Evolutionary conservation across 2,329 filamentous ascomycete genomes (phyloP).

Genomic region (Chrysoporthe cubensis): DNA sequence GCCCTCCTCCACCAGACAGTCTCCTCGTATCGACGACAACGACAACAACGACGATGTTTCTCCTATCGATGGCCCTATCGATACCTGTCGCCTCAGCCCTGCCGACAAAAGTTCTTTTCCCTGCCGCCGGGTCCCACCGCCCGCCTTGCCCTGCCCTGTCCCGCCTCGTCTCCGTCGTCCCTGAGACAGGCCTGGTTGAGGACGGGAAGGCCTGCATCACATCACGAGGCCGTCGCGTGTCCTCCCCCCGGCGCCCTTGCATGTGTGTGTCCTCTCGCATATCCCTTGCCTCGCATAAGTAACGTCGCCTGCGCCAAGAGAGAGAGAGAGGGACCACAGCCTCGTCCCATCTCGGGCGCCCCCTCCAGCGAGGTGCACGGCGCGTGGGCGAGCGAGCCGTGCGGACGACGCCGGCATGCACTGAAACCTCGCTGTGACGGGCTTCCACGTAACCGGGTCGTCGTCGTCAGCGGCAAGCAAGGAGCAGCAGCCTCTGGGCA

Average conservation of each 20-base stretch:
- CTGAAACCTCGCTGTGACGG: slow-evolving; percentile 3
- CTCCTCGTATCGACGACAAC: too few relatives aligned
- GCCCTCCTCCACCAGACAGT: too few relatives aligned
- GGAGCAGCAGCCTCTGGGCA: too few relatives aligned
- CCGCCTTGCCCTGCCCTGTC: not conserved
- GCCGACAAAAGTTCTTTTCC: too few relatives aligned
- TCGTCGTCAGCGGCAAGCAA: not conserved
- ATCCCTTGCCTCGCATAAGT: slow-evolving; percentile 5
- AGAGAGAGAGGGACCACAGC: too few relatives aligned
- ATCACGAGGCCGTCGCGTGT: slow-evolving; percentile 22
- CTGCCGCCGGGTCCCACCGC: not conserved
- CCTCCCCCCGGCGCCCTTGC: slow-evolving; percentile 9
- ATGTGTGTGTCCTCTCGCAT: not conserved
- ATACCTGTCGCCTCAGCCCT: not conserved
- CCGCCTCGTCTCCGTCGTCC: not conserved
- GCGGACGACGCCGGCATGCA: not conserved
- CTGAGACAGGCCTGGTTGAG: too few relatives aligned
- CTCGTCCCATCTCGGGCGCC: too few relatives aligned
- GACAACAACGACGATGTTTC: too few relatives aligned
- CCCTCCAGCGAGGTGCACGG: too few relatives aligned
- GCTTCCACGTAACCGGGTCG: not conserved
- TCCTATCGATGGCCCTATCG: too few relatives aligned
- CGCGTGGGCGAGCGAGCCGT: too few relatives aligned
- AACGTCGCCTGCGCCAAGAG: too few relatives aligned
- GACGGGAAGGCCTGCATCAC: not conserved